Evolutionary conservation across 257 asterid genomes (phyloP), one percentile per base, ranked within the genome.

Genomic region (Sherardia arvensis): DNA sequence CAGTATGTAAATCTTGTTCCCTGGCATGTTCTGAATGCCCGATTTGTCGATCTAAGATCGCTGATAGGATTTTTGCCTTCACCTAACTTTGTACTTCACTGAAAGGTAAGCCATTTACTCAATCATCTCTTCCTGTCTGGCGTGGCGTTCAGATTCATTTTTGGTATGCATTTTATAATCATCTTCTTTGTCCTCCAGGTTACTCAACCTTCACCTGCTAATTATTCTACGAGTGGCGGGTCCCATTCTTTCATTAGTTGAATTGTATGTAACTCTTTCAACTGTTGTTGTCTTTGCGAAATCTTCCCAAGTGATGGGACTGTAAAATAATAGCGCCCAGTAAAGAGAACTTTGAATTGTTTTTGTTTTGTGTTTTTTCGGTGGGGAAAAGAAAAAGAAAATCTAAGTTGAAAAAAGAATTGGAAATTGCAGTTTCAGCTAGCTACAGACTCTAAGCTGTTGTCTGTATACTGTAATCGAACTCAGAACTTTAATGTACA

Each of bases 21-120:
- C 93, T 89, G 59, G 99, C 97, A 49, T 92, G 99, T 69, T 74
- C 95, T 1, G 97, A 87, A 77, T 90, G 97, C 75, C 97, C 97
- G 20, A 84, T 90, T 60, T 90, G 97, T 72, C 84, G 96, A 73
- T 77, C 96, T 64, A 82, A 59, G 57, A 90, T 90, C 53, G 72
- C 78, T 49, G 97, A 90, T 79, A 81, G 97, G 79, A 90, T 90
- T 76, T 87, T 87, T 70, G 97, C 96, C 69, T 90, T 85, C 64
- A 84, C 97, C 69, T 91, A 77, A 84, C 45, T 67, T 43, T 65
- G 28, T 3, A 70, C 21, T 58, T 15, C 12, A 29, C 36, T 32
- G 53, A 58, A 72, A 57, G 66, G 67, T 68, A 66, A 68, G 66
- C 25, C 51, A 43, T 28, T n/a, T 64, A 20, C 18, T 11, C 3